phyloP scores from a whole-genome alignment of 768 basidiomycete species.

The Sarcomyxa edulis region DNA sequence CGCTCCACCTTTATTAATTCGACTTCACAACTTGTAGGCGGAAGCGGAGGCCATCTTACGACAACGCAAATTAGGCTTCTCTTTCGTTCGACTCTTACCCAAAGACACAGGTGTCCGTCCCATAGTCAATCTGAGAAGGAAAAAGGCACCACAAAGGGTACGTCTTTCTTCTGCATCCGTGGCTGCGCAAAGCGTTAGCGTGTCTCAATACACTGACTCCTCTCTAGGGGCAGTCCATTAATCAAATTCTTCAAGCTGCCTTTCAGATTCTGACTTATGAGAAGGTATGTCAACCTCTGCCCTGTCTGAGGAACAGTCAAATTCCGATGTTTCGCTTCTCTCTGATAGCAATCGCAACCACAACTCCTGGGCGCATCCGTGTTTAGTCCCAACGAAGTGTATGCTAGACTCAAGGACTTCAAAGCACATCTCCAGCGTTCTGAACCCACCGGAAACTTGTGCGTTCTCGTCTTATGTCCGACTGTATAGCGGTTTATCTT shows the following conservation, averaged over 20 bases:
- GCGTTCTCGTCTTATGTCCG: conserved; percentile 1
- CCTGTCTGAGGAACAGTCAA: too few relatives aligned
- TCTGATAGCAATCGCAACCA: conserved; percentile 53
- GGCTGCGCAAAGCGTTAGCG: too few relatives aligned
- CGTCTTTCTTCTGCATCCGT: too few relatives aligned
- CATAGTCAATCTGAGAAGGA: conserved; percentile 81
- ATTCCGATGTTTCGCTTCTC: too few relatives aligned
- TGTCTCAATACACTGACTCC: too few relatives aligned
- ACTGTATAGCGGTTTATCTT: conserved; percentile 3
- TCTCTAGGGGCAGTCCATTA: conserved; percentile 67
- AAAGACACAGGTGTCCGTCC: conserved; percentile 95
- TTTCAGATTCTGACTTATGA: conserved; percentile 89
- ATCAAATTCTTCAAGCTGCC: conserved; percentile 76
- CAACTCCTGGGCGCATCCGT: conserved; percentile 76
- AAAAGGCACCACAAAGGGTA: conserved; percentile 29
- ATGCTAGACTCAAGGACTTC: conserved; percentile 64
- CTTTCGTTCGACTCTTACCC: conserved; percentile 84
- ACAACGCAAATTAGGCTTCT: conserved; percentile 75
- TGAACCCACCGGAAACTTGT: conserved; percentile 49
- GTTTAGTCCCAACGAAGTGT: conserved; percentile 79
- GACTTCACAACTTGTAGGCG: too few relatives aligned
- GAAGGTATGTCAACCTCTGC: conserved; percentile 70
- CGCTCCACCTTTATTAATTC: too few relatives aligned
- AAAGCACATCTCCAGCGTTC: conserved; percentile 46
- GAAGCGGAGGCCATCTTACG: conserved; percentile 63